phyloP scores from a whole-genome alignment of 148 eudicot genomes.

The Camellia lanceoleosa region DNA sequence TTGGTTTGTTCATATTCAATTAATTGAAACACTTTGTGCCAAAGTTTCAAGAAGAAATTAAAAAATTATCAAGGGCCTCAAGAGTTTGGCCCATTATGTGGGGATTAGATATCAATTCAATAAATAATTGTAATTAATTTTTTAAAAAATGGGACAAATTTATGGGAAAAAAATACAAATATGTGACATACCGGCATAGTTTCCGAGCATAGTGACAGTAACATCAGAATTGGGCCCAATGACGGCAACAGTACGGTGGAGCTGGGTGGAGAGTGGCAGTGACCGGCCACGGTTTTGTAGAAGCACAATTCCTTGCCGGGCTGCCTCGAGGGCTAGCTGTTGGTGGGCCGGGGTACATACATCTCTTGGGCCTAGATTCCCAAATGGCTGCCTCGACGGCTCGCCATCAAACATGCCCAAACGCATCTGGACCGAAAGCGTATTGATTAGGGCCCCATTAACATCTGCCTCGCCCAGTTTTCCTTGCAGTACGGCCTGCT shows the following conservation, averaged over 20 bases:
- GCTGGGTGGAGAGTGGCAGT: constrained; percentile 50
- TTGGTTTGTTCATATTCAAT: too few species aligned
- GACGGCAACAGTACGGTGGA: constrained; percentile 42
- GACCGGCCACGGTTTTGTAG: constrained; percentile 51
- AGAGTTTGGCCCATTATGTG: too few species aligned
- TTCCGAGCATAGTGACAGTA: constrained; percentile 50
- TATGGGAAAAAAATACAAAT: not conserved
- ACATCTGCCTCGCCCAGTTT: constrained; percentile 62
- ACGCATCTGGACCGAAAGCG: constrained; percentile 75
- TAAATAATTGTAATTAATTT: not conserved
- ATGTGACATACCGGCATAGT: constrained; percentile 34
- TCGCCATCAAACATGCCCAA: constrained; percentile 92
- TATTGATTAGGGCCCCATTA: constrained; percentile 60
- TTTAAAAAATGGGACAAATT: not conserved
- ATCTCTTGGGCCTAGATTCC: constrained; percentile 61
- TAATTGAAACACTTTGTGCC: too few species aligned
- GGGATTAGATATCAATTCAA: too few species aligned
- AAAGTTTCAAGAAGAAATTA: too few species aligned
- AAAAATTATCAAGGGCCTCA: too few species aligned
- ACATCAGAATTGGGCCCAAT: constrained; percentile 64
- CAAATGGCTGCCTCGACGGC: constrained; percentile 56
- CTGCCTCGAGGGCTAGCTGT: constrained; percentile 79
- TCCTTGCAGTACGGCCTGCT: constrained; percentile 53
- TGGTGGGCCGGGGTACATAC: constrained; percentile 70
- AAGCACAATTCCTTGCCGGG: constrained; percentile 85